A percentile compares a stretch with the other conserved stretches of the same genome.
These are phyloP conservation scores for Aspergillus egyptiacus DNA, from an alignment of 495 filamentous ascomycete species.

Conservation along the genomic window DNA sequence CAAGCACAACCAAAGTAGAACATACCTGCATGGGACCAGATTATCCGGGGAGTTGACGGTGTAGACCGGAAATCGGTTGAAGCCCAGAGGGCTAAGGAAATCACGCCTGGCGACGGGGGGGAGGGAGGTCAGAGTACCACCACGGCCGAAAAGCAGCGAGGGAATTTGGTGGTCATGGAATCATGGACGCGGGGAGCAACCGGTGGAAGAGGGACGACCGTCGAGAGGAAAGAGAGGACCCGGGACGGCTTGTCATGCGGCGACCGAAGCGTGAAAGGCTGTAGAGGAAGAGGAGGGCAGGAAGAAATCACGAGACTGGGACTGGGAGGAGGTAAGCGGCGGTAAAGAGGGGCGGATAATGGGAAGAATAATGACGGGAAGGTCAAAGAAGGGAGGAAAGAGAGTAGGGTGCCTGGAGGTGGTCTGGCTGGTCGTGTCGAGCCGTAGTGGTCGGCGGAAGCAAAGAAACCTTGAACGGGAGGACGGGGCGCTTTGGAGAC, in stretches of 20 bases:
- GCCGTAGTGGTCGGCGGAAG: no score
- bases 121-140: slow-evolving; percentile 38
- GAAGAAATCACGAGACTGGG: neutral
- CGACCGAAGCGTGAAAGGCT: slow-evolving; percentile 12
- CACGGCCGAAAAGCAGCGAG: slow-evolving; percentile 26
- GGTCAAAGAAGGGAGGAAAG: no score
- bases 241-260: slow-evolving; percentile 27
- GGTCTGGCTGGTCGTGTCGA: no score
- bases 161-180: slow-evolving; percentile 27
- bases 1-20: slow-evolving; percentile 9
- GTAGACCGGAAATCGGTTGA: slow-evolving; percentile 23
- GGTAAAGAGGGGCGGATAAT: neutral
- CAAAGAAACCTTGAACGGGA: no score
- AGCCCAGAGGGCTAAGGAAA: slow-evolving; percentile 22
- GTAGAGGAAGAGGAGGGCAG: slow-evolving; percentile 4
- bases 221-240: slow-evolving; percentile 14
- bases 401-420: no score
- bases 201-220: slow-evolving; percentile 18
- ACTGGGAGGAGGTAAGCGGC: neutral
- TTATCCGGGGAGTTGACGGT: slow-evolving; percentile 25
- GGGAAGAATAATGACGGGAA: no score
- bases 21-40: slow-evolving; percentile 43
- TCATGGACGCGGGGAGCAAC: slow-evolving; percentile 42
- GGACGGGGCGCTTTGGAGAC: no score
- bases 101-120: slow-evolving; percentile 25